Evolutionary conservation across 2,329 filamentous ascomycete species (phyloP), one percentile per base, ranked within the genome.

Genomic region (Colletotrichum tofieldiae): DNA sequence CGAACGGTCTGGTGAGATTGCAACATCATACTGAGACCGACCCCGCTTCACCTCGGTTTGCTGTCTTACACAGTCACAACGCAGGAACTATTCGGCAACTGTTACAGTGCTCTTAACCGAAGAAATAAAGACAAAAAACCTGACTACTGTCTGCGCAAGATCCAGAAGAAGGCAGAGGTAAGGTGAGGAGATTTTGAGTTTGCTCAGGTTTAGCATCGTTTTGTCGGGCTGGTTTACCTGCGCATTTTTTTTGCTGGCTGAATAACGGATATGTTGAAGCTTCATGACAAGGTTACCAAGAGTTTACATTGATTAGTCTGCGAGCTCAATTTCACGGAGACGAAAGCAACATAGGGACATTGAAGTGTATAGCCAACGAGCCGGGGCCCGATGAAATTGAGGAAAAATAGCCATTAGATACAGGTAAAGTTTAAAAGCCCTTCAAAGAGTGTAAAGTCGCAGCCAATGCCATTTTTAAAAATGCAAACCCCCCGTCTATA

Each of bases 341-440:
- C 16, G 35, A 18, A 23, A 20, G n/a, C 20, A n/a, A 20, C 14
- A 12, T 11, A 18, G 32, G 2, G 1, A 8, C 18, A 20, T 0
- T 47, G 6, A 12, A 12, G 32, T 20, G 23, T 54, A 32, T 37
- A n/a, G 47, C 45, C 32, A 65, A 1, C 26, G 29, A 39, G 39
- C 39, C 29, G 26, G 29, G n/a, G 51, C 29, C 8, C n/a, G 8
- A 56, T 49, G 51, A 49, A 9, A 37, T 16, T 49, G 39, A 62
- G 29, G 29, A 56, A 58, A 29, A 62, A 16, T 62, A 62, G 51
- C 29, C 18, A 71, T 73, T 73, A 73, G 56, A 54, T 66, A 73
- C 37, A 71, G n/a, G 14, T 58, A 62, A 51, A 32, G 20, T 49
- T 62, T 51, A 26, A 5, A 43, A 35, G 29, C 47, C n/a, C 29